Conservation (phyloP, 2,329 filamentous ascomycete species). For the Phyllosticta paracitricarpa region DNA sequence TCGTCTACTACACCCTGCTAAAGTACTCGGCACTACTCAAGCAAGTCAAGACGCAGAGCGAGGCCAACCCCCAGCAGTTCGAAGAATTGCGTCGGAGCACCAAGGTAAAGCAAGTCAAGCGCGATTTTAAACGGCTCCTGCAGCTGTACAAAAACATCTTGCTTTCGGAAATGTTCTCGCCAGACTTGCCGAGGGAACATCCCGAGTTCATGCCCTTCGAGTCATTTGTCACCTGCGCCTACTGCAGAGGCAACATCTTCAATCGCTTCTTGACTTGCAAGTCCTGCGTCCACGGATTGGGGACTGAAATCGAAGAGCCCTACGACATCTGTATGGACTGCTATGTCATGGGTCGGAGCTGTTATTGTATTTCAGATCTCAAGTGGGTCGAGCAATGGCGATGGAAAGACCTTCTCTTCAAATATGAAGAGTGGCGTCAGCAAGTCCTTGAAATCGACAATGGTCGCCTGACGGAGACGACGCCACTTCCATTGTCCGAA, state of each 20-base stretch:
- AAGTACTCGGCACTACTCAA: slow-evolving; percentile 59
- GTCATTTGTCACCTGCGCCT: slow-evolving; percentile 88
- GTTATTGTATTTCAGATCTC: slow-evolving; percentile 73
- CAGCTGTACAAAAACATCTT: slow-evolving; percentile 67
- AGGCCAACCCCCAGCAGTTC: slow-evolving; percentile 29
- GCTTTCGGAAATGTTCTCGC: slow-evolving; percentile 75
- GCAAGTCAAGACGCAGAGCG: slow-evolving; percentile 49
- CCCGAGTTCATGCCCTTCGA: slow-evolving; percentile 74
- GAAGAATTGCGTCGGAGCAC: slow-evolving; percentile 28
- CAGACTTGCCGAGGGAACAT: slow-evolving; percentile 51
- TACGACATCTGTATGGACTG: slow-evolving; percentile 99
- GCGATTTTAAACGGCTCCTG: slow-evolving; percentile 76
- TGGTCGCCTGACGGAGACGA: slow-evolving; percentile 53
- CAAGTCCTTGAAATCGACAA: slow-evolving; percentile 67
- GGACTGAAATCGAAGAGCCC: slow-evolving; percentile 64
- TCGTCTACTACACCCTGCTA: slow-evolving; percentile 75
- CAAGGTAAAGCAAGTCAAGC: slow-evolving; percentile 60
- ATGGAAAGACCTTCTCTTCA: slow-evolving; percentile 66
- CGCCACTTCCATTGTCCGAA: slow-evolving; percentile 60
- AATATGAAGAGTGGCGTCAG: slow-evolving; percentile 74
- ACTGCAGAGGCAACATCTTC: slow-evolving; percentile 93
- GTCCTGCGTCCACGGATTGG: slow-evolving; percentile 59
- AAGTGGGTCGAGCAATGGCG: slow-evolving; percentile 89
- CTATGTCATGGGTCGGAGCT: slow-evolving; percentile 94
- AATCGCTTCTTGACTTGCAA: slow-evolving; percentile 93